Evolutionary conservation across 169 alveolate species (phyloP).

Genomic region (Plasmodium berghei): DNA sequence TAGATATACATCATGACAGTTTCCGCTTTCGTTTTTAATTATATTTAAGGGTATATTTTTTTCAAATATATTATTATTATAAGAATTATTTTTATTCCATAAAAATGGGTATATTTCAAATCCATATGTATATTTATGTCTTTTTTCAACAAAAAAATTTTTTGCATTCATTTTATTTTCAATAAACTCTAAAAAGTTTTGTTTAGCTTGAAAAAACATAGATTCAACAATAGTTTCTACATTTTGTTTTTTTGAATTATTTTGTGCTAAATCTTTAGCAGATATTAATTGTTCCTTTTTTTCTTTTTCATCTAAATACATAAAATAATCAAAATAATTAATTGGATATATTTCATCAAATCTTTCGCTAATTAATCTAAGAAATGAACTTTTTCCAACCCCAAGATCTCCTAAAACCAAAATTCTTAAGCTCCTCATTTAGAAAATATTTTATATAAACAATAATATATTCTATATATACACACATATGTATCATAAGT

Average conservation of each 20-base stretch:
- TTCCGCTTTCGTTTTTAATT: not conserved
- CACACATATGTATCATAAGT: no score
- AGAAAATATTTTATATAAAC: not conserved
- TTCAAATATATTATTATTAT: slow-evolving; percentile 52
- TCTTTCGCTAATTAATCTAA: slow-evolving; percentile 40
- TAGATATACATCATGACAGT: not conserved
- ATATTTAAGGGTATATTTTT: slow-evolving; percentile 55
- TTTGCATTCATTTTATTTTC: slow-evolving; percentile 49
- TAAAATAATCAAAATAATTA: slow-evolving; percentile 47
- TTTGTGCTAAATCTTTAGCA: slow-evolving; percentile 43
- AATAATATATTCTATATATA: not conserved
- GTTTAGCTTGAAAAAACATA: slow-evolving; percentile 70
- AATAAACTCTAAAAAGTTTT: slow-evolving; percentile 47
- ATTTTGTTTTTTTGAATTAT: slow-evolving; percentile 28
- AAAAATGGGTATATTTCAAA: slow-evolving; percentile 53
- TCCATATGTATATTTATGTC: slow-evolving; percentile 69
- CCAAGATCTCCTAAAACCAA: slow-evolving; percentile 71
- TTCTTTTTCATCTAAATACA: slow-evolving; percentile 33
- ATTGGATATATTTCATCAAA: slow-evolving; percentile 61
- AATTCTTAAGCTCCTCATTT: slow-evolving; percentile 48
- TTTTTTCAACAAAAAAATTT: slow-evolving; percentile 33
- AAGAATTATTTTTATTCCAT: slow-evolving; percentile 48
- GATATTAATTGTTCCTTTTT: slow-evolving; percentile 9
- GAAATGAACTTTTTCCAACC: slow-evolving; percentile 73
- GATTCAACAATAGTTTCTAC: slow-evolving; percentile 44